Base-by-base conservation (phyloP, 805 yeast genomes). In the Alloascoidea hylecoeti region DNA sequence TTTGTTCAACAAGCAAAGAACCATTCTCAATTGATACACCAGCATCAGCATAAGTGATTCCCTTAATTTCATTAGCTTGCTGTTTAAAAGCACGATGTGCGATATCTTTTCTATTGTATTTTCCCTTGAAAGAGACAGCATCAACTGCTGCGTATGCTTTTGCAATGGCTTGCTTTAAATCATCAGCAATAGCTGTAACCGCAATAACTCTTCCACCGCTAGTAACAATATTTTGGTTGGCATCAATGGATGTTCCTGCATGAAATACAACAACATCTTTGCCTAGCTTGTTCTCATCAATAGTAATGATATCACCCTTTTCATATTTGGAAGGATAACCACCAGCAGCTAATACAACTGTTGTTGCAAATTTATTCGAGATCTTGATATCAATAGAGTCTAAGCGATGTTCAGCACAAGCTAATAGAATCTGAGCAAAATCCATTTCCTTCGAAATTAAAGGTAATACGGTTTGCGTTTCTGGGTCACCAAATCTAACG, bases 1-100 rank as follows among this genome's bases (percentile, higher is more conserved):
- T 92, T 49, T 78, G 76, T 56, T 88, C 88, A 34, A 92, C 97
- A 40, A 92, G 72, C 48, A 69, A 55, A 61, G 92, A 92, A 48
- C 99, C 99, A 43, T 82, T 79, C 55, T 92, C 99, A 35, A 92
- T 96, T 38, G 96, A 85, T 32, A 92, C 99, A 62, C 99, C 99
- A 14, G 98, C 84, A 45, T 78, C 84, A 41, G 85, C 96, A 50
- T 92, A 92, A 0, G 98, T 92, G 49, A 89, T 73, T 5, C 69
- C 62, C 23, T 57, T 46, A 32, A 55, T 53, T 5, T 44, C 46
- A 1, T 54, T 45, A 5, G 49, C 40, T 5, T 47, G 43, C 34
- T 72, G 75, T 46, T 83, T 72, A 67, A 92, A 86, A 3, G 97
- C 98, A 52, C 94, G 75, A 63, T 92, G 95, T 2, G 97, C 98